Conservation (phyloP, 805 yeast species). For the Candida coquimbonensis region DNA sequence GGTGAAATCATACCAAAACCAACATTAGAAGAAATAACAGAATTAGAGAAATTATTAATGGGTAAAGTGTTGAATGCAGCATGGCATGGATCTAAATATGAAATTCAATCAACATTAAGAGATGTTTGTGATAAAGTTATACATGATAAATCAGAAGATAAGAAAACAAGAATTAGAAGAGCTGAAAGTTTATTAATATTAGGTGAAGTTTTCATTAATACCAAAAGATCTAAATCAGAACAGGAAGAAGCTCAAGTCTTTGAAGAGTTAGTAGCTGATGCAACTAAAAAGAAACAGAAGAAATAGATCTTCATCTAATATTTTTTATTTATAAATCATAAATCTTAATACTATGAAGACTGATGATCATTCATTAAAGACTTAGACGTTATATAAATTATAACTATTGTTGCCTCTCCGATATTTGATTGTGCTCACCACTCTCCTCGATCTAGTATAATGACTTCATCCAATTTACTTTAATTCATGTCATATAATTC, state of each 20-base stretch:
- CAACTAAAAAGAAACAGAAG: conserved; percentile 34
- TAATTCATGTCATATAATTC: no score
- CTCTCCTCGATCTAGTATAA: no score
- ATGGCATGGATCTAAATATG: conserved; percentile 77
- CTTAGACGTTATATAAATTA: no score
- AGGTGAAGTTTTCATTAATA: conserved; percentile 55
- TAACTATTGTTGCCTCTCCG: no score
- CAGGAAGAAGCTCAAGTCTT: conserved; percentile 73
- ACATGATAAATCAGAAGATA: conserved; percentile 45
- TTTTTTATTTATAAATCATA: background rate
- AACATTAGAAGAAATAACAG: conserved; percentile 58
- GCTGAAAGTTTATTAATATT: conserved; percentile 57
- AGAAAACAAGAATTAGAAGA: conserved; percentile 43
- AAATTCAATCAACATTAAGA: conserved; percentile 65
- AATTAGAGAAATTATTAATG: conserved; percentile 65
- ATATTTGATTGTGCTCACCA: no score
- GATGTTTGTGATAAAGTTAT: conserved; percentile 63
- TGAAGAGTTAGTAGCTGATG: conserved; percentile 59
- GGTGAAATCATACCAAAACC: conserved; percentile 52
- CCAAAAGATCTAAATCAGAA: conserved; percentile 58
- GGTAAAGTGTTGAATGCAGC: conserved; percentile 81
- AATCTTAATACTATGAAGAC: no score
- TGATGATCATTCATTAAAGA: no score
- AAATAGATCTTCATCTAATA: background rate
- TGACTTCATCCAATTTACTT: no score